Evolutionary conservation across 108 stramenopile species (phyloP).

Genomic region (Pelagomonas calceolata): DNA sequence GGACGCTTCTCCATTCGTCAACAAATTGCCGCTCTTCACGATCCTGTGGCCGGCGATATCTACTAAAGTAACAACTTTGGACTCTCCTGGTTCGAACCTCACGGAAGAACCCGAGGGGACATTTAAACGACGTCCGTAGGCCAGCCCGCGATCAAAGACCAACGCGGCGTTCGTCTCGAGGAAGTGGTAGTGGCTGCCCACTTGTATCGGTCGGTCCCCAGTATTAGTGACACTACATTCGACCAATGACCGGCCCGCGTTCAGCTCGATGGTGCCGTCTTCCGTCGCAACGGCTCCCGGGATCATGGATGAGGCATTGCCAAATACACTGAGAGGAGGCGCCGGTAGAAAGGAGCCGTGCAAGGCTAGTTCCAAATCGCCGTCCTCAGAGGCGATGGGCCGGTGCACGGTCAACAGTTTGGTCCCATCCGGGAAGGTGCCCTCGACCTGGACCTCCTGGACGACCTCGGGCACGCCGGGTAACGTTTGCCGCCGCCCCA

Average conservation of each 20-base stretch:
- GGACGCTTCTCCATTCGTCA: constrained; percentile 43
- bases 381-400: constrained; percentile 54
- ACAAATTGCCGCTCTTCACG: constrained; percentile 47
- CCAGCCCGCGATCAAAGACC: constrained; percentile 66
- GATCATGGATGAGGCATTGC: not conserved
- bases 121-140: constrained; percentile 79
- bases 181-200: constrained; percentile 71
- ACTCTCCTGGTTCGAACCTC: constrained; percentile 92
- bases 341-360: constrained; percentile 78
- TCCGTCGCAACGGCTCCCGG: constrained; percentile 25
- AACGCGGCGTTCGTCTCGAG: constrained; percentile 78
- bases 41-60: constrained; percentile 58
- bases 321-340: constrained; percentile 57
- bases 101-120: constrained; percentile 81
- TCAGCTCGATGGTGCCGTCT: constrained; percentile 43
- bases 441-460: constrained; percentile 90
- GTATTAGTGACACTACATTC: constrained; percentile 82
- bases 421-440: constrained; percentile 94
- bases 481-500: constrained; percentile 72
- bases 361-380: constrained; percentile 71
- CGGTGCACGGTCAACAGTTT: constrained; percentile 86
- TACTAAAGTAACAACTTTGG: constrained; percentile 80
- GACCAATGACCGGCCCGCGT: constrained; percentile 44
- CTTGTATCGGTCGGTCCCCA: constrained; percentile 91
- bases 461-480: constrained; percentile 68